Evolutionary conservation across 1,139 yeast genomes (phyloP).

Genomic region (Suhomyces coccinellae): DNA sequence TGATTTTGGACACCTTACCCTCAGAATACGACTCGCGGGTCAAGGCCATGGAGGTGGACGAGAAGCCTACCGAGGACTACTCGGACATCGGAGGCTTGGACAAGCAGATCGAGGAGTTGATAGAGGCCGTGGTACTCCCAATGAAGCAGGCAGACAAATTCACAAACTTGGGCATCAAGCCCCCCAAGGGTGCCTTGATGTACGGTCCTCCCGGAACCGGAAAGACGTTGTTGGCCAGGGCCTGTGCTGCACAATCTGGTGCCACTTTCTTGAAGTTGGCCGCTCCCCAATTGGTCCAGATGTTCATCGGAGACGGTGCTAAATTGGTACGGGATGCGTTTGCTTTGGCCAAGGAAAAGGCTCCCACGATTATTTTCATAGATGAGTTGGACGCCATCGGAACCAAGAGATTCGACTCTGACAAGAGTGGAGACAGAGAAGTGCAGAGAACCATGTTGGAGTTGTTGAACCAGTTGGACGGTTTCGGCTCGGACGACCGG

Average conservation of each 20-base stretch:
- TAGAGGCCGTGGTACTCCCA: conserved; percentile 96
- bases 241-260: conserved; percentile 98
- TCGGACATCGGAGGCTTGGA: conserved; percentile 97
- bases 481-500: conserved; percentile 96
- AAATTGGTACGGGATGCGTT: conserved; percentile 97
- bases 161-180: conserved; percentile 87
- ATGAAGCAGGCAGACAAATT: conserved; percentile 98
- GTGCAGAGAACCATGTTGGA: conserved; percentile 99
- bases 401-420: conserved; percentile 96
- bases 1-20: conserved; percentile 90
- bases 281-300: conserved; percentile 97
- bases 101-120: conserved; percentile 95
- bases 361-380: conserved; percentile 95
- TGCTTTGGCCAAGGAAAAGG: conserved; percentile 97
- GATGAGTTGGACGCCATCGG: conserved; percentile 99
- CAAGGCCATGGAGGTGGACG: conserved; percentile 99
- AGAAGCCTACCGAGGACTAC: conserved; percentile 95
- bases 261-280: conserved; percentile 97
- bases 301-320: conserved; percentile 99
- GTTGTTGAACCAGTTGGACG: conserved; percentile 92
- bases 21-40: conserved; percentile 97
- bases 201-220: conserved; percentile 99
- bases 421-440: conserved; percentile 97
- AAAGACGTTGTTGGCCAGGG: conserved; percentile 93
- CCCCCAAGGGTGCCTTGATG: conserved; percentile 98